A percentile compares a stretch with the other conserved stretches of the same genome.
Conservation (phyloP, 139 green algal species). For the Microglena sp. region DNA sequence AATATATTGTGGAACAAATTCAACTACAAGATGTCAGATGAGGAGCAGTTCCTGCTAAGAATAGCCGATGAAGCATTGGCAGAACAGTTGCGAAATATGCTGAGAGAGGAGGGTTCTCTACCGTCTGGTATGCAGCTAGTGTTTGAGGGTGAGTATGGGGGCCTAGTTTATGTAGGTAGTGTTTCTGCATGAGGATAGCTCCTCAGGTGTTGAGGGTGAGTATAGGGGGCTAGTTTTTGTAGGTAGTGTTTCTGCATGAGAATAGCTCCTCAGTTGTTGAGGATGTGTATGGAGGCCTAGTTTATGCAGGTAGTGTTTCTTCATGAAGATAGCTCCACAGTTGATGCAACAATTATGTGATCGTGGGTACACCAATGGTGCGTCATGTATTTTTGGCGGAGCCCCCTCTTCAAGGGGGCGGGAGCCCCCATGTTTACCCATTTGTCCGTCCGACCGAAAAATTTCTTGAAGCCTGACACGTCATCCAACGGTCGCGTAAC, state of each 20-base stretch:
- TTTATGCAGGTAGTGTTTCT: not conserved
- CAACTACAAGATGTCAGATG: not conserved
- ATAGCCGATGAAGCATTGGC: slow-evolving; percentile 1
- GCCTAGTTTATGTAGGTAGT: not conserved
- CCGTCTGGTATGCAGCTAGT: not conserved
- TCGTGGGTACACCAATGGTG: too few relatives aligned
- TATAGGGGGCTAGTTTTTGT: not conserved
- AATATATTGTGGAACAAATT: not conserved
- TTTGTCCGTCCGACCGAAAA: too few relatives aligned
- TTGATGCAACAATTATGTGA: too few relatives aligned
- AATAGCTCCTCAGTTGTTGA: not conserved
- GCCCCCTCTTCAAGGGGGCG: too few relatives aligned
- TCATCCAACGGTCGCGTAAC: too few relatives aligned
- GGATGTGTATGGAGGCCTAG: not conserved
- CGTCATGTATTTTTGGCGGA: too few relatives aligned
- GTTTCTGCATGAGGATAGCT: not conserved
- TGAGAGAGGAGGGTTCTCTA: slow-evolving; percentile 1
- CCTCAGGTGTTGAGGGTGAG: not conserved
- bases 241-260: not conserved
- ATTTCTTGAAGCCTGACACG: too few relatives aligned
- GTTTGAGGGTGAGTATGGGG: slow-evolving; percentile 1
- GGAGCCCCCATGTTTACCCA: too few relatives aligned
- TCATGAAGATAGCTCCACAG: not conserved
- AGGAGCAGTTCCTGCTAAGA: slow-evolving; percentile 9
- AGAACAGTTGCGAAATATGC: not conserved